phyloP scores from a whole-genome alignment of 257 asterid genomes.

The Lithospermum erythrorhizon region DNA sequence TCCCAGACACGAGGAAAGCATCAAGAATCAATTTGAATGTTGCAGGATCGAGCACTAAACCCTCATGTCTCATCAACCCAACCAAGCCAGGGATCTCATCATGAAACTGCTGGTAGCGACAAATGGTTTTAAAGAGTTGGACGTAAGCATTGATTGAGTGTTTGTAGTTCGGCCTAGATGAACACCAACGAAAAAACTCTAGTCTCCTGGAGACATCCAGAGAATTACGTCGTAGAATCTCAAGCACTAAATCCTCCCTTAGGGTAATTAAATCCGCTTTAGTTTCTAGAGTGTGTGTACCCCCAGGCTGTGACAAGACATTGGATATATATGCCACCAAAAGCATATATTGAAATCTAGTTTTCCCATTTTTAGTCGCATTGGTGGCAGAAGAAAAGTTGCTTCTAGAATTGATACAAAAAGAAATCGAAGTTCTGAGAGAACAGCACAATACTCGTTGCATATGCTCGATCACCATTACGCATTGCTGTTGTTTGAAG shows the following conservation, averaged over 20 bases:
- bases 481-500: background rate
- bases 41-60: conserved; percentile 42
- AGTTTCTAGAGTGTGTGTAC: conserved; percentile 38
- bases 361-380: conserved; percentile 8
- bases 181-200: conserved; percentile 71
- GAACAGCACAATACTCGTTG: background rate
- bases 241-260: conserved; percentile 54
- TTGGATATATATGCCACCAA: conserved; percentile 64
- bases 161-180: conserved; percentile 45
- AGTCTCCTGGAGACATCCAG: conserved; percentile 44
- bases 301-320: conserved; percentile 56
- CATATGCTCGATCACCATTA: background rate
- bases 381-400: conserved; percentile 1
- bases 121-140: conserved; percentile 50
- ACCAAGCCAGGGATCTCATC: conserved; percentile 44
- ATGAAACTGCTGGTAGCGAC: conserved; percentile 27
- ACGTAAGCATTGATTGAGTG: conserved; percentile 56
- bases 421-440: conserved; percentile 9
- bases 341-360: conserved; percentile 43
- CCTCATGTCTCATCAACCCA: conserved; percentile 43
- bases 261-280: conserved; percentile 31
- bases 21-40: conserved; percentile 62
- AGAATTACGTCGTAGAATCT: conserved; percentile 47
- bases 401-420: background rate
- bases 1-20: conserved; percentile 50